Evolutionary conservation across 257 asterid genomes (phyloP), one percentile per base, ranked within the genome.

Genomic region (Striga asiatica): DNA sequence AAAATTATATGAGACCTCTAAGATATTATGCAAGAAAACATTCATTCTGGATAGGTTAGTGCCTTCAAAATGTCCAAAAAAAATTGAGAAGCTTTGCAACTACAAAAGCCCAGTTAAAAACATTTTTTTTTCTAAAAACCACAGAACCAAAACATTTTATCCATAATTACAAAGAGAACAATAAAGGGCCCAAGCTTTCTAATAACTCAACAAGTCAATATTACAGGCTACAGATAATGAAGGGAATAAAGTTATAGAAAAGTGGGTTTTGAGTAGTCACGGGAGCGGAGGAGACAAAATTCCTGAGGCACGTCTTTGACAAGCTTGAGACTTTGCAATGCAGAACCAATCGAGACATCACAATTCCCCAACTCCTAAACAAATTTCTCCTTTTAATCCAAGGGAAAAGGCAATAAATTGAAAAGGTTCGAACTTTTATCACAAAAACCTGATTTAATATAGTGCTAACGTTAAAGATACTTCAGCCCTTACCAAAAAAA

Each of bases 341-440:
- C 48, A 87, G 72, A 75, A 91, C 65, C 84, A 91, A 77, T 61
- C 93, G 81, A 69, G 89, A 83, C 95, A 91, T 91, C 68, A 79
- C 64, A 67, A 70, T 61, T 76, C 50, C 39, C 64, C 4, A 41
- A 38, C 50, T 34, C 78, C 69, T 55, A 79, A 59, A 66, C 25
- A 71, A 43, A 66, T 45, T 18, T 24, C 38, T 34, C n/a, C 11
- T 25, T 47, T 57, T 24, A 39, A 50, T 8, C 18, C 27, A 61
- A 29, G 21, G 35, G 0, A 58, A 41, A 39, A 49, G n/a, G 17
- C 17, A 28, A 45, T n/a, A 60, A 61, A 71, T 50, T 28, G 1
- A 16, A 56, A 65, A 45, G 25, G 25, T 20, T 58, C 53, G 24
- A 59, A 21, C 21, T 42, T 42, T 46, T 54, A 29, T 20, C 19